These are phyloP conservation scores for Nakataea oryzae DNA, from an alignment of 2,329 filamentous ascomycete species.

Conservation along the genomic window DNA sequence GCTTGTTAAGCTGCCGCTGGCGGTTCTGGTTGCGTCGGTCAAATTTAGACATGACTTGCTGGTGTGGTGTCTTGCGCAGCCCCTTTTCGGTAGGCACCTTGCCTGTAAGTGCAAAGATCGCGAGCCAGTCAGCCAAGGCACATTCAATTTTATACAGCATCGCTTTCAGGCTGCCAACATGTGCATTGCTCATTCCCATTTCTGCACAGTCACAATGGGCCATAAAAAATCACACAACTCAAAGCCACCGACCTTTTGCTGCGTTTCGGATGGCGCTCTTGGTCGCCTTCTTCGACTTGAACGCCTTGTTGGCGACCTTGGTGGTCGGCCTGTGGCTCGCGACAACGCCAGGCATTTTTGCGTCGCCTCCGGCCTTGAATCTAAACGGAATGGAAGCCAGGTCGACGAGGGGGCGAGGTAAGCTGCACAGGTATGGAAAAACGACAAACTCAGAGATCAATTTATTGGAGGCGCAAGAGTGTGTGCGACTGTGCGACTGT, in stretches of 20 bases:
- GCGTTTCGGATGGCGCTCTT: slow-evolving; percentile 80
- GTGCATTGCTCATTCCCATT: too few relatives aligned
- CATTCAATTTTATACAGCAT: too few relatives aligned
- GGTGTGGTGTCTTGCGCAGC: slow-evolving; percentile 74
- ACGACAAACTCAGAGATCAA: background rate
- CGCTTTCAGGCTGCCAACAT: too few relatives aligned
- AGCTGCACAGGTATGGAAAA: background rate
- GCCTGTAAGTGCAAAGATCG: slow-evolving; percentile 36
- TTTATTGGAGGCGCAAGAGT: background rate
- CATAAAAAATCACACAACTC: background rate
- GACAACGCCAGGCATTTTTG: slow-evolving; percentile 65
- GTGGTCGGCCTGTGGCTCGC: slow-evolving; percentile 84
- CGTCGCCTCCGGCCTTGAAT: slow-evolving; percentile 64
- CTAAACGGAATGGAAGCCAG: slow-evolving; percentile 69
- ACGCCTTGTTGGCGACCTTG: slow-evolving; percentile 78
- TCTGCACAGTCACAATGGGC: too few relatives aligned
- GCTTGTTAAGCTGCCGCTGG: slow-evolving; percentile 76
- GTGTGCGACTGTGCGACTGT: too few relatives aligned
- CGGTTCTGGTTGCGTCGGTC: slow-evolving; percentile 91
- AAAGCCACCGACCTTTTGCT: slow-evolving; percentile 56
- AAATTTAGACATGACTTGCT: slow-evolving; percentile 96
- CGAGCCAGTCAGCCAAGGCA: background rate
- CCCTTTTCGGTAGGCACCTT: slow-evolving; percentile 62
- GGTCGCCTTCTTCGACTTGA: slow-evolving; percentile 84
- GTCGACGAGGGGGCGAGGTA: slow-evolving; percentile 20